Conservation (phyloP, 2,329 filamentous ascomycete genomes). For the Colletotrichum simmondsii region DNA sequence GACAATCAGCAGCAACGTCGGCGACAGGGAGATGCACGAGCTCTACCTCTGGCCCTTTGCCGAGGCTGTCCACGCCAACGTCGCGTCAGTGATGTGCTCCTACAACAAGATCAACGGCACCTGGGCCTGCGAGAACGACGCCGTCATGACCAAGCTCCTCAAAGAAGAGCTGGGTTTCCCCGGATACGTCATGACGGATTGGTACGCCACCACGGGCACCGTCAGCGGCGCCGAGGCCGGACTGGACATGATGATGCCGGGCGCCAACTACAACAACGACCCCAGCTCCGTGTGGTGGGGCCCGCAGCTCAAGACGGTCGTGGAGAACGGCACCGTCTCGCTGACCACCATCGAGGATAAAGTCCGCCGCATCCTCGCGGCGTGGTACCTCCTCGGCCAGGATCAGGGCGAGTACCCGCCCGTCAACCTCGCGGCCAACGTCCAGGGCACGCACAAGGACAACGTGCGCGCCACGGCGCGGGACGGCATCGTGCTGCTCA, state of each 20-base stretch:
- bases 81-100: constrained; percentile 76
- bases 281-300: constrained; percentile 61
- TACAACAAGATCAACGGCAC: constrained; percentile 79
- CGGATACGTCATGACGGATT: constrained; percentile 71
- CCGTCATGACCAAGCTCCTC: constrained; percentile 69
- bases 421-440: constrained; percentile 64
- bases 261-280: constrained; percentile 65
- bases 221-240: constrained; percentile 73
- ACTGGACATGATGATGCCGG: constrained; percentile 86
- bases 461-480: constrained; percentile 67
- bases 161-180: constrained; percentile 82
- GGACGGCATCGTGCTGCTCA: constrained; percentile 73
- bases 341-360: constrained; percentile 74
- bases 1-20: constrained; percentile 65
- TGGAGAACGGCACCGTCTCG: constrained; percentile 68
- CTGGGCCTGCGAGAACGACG: constrained; percentile 74
- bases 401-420: constrained; percentile 57
- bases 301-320: constrained; percentile 59
- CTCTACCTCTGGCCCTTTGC: constrained; percentile 76
- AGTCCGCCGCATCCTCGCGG: constrained; percentile 70
- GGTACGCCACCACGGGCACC: constrained; percentile 81
- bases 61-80: constrained; percentile 74
- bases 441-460: constrained; percentile 69
- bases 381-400: constrained; percentile 70
- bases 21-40: constrained; percentile 76